Evolutionary conservation across 306 rosid species (phyloP).

Genomic region (Cercis canadensis): DNA sequence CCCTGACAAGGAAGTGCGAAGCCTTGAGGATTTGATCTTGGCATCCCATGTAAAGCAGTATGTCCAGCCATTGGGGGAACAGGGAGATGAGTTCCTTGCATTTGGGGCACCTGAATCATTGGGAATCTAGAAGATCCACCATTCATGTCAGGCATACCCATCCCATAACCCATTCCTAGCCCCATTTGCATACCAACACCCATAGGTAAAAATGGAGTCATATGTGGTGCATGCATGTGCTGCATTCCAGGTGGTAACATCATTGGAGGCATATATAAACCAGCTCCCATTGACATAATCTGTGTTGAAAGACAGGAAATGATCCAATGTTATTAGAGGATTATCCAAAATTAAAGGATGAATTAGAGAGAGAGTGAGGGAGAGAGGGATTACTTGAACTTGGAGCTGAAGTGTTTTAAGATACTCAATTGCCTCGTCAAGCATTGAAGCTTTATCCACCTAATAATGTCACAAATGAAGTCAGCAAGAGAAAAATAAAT

Average conservation of each 20-base stretch:
- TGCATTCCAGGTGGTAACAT: conserved; percentile 79
- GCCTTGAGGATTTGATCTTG: conserved; percentile 67
- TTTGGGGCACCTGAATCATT: conserved; percentile 72
- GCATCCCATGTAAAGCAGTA: conserved; percentile 61
- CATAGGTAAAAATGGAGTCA: conserved; percentile 65
- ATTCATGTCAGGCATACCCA: conserved; percentile 78
- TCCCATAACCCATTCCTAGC: conserved; percentile 76
- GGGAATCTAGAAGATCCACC: conserved; percentile 68
- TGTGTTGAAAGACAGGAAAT: conserved; percentile 47
- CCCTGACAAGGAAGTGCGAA: conserved; percentile 80
- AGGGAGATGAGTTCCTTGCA: conserved; percentile 82
- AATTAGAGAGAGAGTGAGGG: conserved; percentile 8
- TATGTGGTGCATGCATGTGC: conserved; percentile 71
- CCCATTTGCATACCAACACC: conserved; percentile 77
- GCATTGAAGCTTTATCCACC: conserved; percentile 97
- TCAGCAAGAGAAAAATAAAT: conserved; percentile 41
- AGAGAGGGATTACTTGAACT: conserved; percentile 62
- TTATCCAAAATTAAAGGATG: conserved; percentile 16
- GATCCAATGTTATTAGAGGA: conserved; percentile 26
- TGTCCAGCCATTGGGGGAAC: conserved; percentile 61
- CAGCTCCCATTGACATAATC: conserved; percentile 94
- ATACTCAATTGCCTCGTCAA: conserved; percentile 93
- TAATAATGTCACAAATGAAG: conserved; percentile 35
- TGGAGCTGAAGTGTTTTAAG: conserved; percentile 86
- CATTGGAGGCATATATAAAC: conserved; percentile 81